Percentiles rank a stretch among this genome's conserved stretches.
phyloP scores from a whole-genome alignment of 148 eudicot species.

The Silene latifolia region DNA sequence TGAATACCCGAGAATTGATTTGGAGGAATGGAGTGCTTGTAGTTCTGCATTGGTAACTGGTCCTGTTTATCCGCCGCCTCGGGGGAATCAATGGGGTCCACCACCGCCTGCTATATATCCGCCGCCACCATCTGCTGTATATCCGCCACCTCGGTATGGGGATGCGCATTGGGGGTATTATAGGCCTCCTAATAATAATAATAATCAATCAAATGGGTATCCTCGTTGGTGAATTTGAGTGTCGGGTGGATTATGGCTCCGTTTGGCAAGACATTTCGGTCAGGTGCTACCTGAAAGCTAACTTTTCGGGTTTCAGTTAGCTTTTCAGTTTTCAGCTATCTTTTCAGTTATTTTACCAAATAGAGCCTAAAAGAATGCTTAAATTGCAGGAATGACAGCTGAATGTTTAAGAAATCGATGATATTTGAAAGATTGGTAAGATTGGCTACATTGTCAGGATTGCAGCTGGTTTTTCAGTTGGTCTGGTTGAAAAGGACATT shows the following conservation, averaged over 20 bases:
- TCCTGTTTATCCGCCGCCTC: slow-evolving; percentile 11
- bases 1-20: slow-evolving; percentile 26
- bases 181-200: slow-evolving; percentile 21
- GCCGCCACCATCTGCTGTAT: slow-evolving; percentile 18
- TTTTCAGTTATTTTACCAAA: no score
- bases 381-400: background rate
- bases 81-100: slow-evolving; percentile 14
- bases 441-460: no score
- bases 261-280: no score
- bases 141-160: slow-evolving; percentile 19
- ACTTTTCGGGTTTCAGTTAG: no score
- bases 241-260: background rate
- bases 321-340: no score
- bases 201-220: slow-evolving; percentile 17
- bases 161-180: slow-evolving; percentile 24
- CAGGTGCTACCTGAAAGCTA: no score
- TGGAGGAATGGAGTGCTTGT: background rate
- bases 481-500: no score
- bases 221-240: slow-evolving; percentile 20
- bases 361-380: background rate
- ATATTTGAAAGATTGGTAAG: no score
- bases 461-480: no score
- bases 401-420: no score
- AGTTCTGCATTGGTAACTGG: background rate
- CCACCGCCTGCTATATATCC: no score